A percentile compares a stretch with the other conserved stretches of the same genome.
These are phyloP conservation scores for Aspergillus ostianus DNA, from an alignment of 495 filamentous ascomycete genomes.

Conservation along the genomic window DNA sequence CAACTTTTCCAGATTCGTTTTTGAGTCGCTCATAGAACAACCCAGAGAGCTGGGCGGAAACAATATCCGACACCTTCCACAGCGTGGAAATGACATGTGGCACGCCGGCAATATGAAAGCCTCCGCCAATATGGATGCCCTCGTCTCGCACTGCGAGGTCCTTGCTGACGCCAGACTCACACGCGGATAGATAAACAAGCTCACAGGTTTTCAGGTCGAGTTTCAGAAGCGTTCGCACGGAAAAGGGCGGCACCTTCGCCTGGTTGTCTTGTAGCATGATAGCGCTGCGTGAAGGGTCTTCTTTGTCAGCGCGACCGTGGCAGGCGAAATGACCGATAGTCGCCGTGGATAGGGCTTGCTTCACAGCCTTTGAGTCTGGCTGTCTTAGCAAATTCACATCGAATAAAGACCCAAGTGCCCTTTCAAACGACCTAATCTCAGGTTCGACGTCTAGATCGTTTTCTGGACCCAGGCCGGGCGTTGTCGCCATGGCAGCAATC, in stretches of 20 bases:
- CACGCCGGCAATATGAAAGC: constrained; percentile 25
- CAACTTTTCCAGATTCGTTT: not conserved
- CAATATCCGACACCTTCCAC: constrained; percentile 14
- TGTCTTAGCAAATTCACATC: not conserved
- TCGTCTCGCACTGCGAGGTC: constrained; percentile 17
- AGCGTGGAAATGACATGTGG: constrained; percentile 18
- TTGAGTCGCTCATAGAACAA: constrained; percentile 3
- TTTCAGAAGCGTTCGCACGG: constrained; percentile 13
- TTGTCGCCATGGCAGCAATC: constrained; percentile 15
- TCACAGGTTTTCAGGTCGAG: constrained; percentile 13
- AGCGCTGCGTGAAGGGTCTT: constrained; percentile 15
- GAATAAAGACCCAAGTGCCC: not conserved
- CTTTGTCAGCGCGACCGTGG: constrained; percentile 15
- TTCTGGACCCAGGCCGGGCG: constrained; percentile 11
- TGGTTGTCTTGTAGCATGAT: constrained; percentile 16
- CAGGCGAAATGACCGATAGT: constrained; percentile 17
- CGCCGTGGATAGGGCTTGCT: not conserved
- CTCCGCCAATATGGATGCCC: constrained; percentile 21
- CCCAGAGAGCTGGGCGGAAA: constrained; percentile 4
- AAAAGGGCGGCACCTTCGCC: constrained; percentile 11
- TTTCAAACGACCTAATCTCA: constrained; percentile 8
- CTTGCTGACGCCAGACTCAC: constrained; percentile 20
- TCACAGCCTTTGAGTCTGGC: constrained; percentile 1
- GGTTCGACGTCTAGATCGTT: constrained; percentile 8
- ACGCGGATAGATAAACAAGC: constrained; percentile 23